Base-by-base conservation (phyloP, 331 rosid species). In the Rosa hybrid region DNA sequence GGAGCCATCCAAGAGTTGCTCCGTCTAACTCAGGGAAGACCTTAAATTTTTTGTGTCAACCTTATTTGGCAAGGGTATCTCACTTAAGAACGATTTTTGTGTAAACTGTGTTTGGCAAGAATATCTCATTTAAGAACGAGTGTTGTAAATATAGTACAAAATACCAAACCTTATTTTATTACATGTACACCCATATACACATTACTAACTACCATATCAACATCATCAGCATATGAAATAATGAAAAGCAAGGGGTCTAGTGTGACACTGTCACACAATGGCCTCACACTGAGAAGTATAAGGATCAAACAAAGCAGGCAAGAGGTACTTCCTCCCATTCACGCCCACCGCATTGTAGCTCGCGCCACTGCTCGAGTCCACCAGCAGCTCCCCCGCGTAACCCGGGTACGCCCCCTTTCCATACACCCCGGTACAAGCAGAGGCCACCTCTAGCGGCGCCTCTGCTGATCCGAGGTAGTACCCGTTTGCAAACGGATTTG, bases 381-480 rank as follows among this genome's bases (percentile, higher is more conserved):
- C 38, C 6, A 77, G 20, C 14, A 84, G 75, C 74, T 81, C 73
- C 12, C 88, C 88, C 2, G 88, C 62, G 11, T 82, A 78, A 4
- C 88, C 88, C 4, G 82, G 84, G 54, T 82, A 85, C 13, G 88
- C 86, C 8, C 86, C 86, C 39, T 71, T 82, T 11, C 81, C 85
- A 30, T 73, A 85, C 6, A 81, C 83, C 0, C 88, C 85, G 0
- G 88, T 27, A 50, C 87, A 84, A 21, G 83, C 83, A 20, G 85
- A 72, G 20, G 80, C 85, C 5, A 63, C 83, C 68, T 84, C 87
- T 1, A 71, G 51, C 12, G 82, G 77, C 7, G 71, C 81, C 25
- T 42, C 83, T 0, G 25, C 48, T 18, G 78, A 50, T 6, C 87
- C 85, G 0, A 65, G 42, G 34, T 64, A 84, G 46, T 81, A 84